A percentile compares a stretch with the other conserved stretches of the same genome.
phyloP scores from a whole-genome alignment of 495 filamentous ascomycete genomes.

The Lasiosphaeria miniovina region DNA sequence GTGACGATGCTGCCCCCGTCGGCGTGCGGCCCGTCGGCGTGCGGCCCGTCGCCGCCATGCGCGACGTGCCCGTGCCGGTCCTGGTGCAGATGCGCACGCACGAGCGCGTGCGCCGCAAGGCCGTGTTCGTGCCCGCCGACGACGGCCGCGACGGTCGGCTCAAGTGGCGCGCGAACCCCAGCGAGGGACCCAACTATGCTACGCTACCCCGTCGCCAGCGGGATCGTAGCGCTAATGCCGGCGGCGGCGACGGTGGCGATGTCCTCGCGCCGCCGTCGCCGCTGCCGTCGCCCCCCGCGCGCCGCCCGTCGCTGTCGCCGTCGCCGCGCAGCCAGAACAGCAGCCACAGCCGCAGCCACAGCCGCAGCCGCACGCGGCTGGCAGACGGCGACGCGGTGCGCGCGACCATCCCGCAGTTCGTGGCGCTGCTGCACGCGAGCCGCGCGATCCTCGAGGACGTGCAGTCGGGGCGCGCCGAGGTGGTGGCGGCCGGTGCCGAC shows the following conservation, averaged over 20 bases:
- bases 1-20: not conserved
- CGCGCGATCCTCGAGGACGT: conserved; percentile 23
- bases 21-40: conserved; percentile 9
- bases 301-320: not conserved
- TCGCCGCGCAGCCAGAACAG: conserved; percentile 1
- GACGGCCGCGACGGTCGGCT: conserved; percentile 14
- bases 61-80: conserved; percentile 21
- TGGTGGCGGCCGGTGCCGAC: not conserved
- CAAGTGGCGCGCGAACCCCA: conserved; percentile 24
- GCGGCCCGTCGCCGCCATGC: conserved; percentile 28
- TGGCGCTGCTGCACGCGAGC: conserved; percentile 24
- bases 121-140: conserved; percentile 21
- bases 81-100: conserved; percentile 23
- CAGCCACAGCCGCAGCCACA: not conserved
- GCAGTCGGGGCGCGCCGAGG: conserved; percentile 8
- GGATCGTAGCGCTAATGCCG: not conserved
- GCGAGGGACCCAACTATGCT: conserved; percentile 20
- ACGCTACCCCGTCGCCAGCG: not conserved
- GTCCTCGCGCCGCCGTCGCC: not conserved
- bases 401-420: conserved; percentile 28
- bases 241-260: not conserved
- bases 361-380: not conserved
- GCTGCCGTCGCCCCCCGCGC: not conserved
- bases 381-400: conserved; percentile 22
- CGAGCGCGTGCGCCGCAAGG: conserved; percentile 22